Evolutionary conservation across 805 yeast genomes (phyloP).

Genomic region (Grigorovia yakushimaensis): DNA sequence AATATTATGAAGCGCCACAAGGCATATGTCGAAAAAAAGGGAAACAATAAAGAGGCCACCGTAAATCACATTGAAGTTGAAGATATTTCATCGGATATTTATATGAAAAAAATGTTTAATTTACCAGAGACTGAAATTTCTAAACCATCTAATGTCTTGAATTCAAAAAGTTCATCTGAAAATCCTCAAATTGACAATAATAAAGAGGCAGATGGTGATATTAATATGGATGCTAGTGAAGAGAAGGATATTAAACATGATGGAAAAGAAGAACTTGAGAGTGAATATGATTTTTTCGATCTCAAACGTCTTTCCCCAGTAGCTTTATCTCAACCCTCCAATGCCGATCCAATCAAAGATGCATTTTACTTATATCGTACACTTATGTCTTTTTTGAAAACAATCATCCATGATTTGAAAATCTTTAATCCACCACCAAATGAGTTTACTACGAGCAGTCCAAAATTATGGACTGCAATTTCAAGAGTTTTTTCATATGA

Average conservation of each 20-base stretch:
- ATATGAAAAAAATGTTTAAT: constrained; percentile 24
- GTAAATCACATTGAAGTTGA: constrained; percentile 27
- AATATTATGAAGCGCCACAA: constrained; percentile 55
- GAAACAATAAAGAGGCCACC: constrained; percentile 36
- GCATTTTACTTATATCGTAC: constrained; percentile 83
- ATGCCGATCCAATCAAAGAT: constrained; percentile 65
- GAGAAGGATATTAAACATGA: constrained; percentile 6
- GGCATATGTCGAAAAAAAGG: constrained; percentile 37
- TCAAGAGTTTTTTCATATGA: constrained; percentile 79
- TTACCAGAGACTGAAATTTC: constrained; percentile 8
- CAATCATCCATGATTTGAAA: constrained; percentile 81
- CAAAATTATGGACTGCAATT: constrained; percentile 69
- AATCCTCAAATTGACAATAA: constrained; percentile 17
- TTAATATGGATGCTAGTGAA: constrained; percentile 9
- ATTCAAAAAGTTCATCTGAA: neutral
- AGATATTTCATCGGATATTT: constrained; percentile 32
- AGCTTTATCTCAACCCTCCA: constrained; percentile 39
- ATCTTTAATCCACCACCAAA: constrained; percentile 78
- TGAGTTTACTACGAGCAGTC: constrained; percentile 39
- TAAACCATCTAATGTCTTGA: neutral
- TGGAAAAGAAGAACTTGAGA: constrained; percentile 6
- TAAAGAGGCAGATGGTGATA: constrained; percentile 8
- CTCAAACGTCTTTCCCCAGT: constrained; percentile 49
- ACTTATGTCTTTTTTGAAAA: constrained; percentile 78
- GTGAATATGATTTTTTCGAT: constrained; percentile 33